These are phyloP conservation scores for Colletotrichum horii DNA, from an alignment of 2,329 filamentous ascomycete genomes.

Conservation along the genomic window DNA sequence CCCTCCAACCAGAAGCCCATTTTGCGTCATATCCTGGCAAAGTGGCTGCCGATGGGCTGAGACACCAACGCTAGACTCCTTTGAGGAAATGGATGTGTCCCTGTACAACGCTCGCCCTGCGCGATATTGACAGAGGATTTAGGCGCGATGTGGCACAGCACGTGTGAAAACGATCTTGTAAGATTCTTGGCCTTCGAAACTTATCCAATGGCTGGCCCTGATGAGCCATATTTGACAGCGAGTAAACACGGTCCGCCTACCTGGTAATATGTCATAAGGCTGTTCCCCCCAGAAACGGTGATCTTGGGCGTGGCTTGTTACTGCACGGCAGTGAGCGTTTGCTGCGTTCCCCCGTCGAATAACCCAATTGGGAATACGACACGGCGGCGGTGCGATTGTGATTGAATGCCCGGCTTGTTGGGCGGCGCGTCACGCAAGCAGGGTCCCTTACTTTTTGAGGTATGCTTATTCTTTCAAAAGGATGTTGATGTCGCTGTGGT, in stretches of 20 bases:
- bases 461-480: background rate
- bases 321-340: background rate
- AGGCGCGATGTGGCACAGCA: background rate
- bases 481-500: background rate
- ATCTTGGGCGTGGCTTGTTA: background rate
- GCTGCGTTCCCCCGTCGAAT: background rate
- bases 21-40: background rate
- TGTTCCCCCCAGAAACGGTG: background rate
- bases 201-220: background rate
- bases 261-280: background rate
- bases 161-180: background rate
- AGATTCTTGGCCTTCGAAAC: background rate
- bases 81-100: background rate
- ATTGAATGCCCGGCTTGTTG: background rate
- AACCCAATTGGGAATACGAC: background rate
- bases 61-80: background rate
- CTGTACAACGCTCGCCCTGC: background rate
- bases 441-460: background rate
- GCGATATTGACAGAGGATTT: background rate
- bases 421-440: background rate
- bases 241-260: background rate
- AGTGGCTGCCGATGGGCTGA: background rate
- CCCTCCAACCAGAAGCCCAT: background rate
- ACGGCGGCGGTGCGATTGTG: background rate
- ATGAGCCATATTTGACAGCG: background rate